phyloP scores from a whole-genome alignment of 1,139 yeast species.

The Entelexis sorbosivorans region DNA sequence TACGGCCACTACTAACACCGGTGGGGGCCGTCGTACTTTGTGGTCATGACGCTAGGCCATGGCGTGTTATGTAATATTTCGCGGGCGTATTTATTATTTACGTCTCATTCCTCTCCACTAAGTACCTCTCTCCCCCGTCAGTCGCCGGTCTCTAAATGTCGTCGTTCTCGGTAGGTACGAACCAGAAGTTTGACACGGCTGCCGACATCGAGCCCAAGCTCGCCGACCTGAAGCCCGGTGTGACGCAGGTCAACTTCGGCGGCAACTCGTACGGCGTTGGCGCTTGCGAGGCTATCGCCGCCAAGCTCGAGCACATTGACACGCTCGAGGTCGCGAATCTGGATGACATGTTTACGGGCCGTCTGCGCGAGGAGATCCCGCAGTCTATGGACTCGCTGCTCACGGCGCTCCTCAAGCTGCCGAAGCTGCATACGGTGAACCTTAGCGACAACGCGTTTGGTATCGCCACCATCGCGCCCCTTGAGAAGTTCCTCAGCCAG shows the following conservation, averaged over 20 bases:
- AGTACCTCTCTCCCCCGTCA: neutral
- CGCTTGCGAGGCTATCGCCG: conserved; percentile 65
- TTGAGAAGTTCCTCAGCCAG: conserved; percentile 63
- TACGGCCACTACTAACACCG: too few relatives aligned
- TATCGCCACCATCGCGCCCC: conserved; percentile 82
- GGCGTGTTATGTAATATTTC: neutral
- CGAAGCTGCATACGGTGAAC: conserved; percentile 60
- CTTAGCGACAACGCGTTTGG: conserved; percentile 95
- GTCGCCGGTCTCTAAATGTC: conserved; percentile 3
- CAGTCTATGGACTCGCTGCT: conserved; percentile 60
- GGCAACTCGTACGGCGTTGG: conserved; percentile 94
- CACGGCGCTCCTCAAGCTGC: conserved; percentile 59
- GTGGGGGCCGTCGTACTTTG: too few relatives aligned
- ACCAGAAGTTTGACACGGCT: conserved; percentile 50
- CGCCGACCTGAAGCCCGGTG: conserved; percentile 40
- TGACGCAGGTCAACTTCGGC: conserved; percentile 62
- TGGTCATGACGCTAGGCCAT: too few relatives aligned
- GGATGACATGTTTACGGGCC: conserved; percentile 88
- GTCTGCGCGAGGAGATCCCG: conserved; percentile 91
- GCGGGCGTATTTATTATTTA: neutral
- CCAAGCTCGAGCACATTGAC: conserved; percentile 38
- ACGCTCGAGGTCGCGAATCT: conserved; percentile 55
- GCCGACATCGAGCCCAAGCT: conserved; percentile 63
- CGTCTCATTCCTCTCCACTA: neutral
- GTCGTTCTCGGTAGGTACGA: conserved; percentile 17